Evolutionary conservation across 192 early-diverging fungal species (phyloP).

Genomic region (Haplosporangium gracile): DNA sequence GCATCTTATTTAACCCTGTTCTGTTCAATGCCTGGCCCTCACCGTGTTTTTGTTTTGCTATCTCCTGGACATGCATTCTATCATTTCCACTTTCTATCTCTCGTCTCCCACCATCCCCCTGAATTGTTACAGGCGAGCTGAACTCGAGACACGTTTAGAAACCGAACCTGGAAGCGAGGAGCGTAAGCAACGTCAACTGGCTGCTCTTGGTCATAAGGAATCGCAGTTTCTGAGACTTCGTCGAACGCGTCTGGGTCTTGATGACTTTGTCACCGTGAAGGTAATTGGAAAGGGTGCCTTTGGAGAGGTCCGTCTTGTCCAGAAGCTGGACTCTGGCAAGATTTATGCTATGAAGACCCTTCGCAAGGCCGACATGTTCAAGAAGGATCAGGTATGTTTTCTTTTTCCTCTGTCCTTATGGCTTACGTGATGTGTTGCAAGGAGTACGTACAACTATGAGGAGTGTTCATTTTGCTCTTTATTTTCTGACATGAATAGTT

Average conservation of each 20-base stretch:
- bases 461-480: not conserved
- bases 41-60: not conserved
- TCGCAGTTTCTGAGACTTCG: slow-evolving; percentile 93
- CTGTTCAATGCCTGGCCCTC: not conserved
- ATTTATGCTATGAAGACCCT: slow-evolving; percentile 98
- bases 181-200: slow-evolving; percentile 85
- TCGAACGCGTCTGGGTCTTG: slow-evolving; percentile 85
- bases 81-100: not conserved
- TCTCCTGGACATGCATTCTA: slow-evolving; percentile 7
- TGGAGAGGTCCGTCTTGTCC: slow-evolving; percentile 96
- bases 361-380: slow-evolving; percentile 96
- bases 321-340: slow-evolving; percentile 96
- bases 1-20: not conserved
- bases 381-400: slow-evolving; percentile 87
- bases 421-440: slow-evolving; percentile 60
- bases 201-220: slow-evolving; percentile 84
- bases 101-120: not conserved
- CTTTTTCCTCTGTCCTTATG: not conserved
- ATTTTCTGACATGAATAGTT: slow-evolving; percentile 60
- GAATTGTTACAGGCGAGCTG: slow-evolving; percentile 68
- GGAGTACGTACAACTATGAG: too few species aligned
- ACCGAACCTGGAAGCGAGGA: slow-evolving; percentile 87
- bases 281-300: slow-evolving; percentile 99
- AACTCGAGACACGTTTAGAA: slow-evolving; percentile 80
- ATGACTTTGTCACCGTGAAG: slow-evolving; percentile 95